Evolutionary conservation across 2,329 filamentous ascomycete species (phyloP).

Genomic region (Aspergillus fumigatus): DNA sequence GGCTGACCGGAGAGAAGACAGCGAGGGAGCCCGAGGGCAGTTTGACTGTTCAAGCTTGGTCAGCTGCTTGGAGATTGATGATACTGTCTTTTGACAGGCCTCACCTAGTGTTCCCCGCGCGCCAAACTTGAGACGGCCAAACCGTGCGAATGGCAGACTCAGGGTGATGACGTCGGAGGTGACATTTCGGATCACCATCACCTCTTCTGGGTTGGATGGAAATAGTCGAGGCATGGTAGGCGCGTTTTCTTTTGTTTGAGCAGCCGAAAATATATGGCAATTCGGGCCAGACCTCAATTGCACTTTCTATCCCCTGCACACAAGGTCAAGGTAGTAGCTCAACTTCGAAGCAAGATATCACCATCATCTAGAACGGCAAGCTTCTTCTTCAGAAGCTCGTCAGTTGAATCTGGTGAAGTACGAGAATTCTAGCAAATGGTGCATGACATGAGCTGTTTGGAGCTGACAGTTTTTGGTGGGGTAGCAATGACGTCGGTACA

Average conservation of each 20-base stretch:
- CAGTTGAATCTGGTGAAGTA: background rate
- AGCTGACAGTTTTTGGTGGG: background rate
- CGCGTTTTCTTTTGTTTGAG: background rate
- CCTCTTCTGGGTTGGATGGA: slow-evolving; percentile 66
- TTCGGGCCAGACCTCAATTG: background rate
- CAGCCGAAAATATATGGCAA: background rate
- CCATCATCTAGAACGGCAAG: background rate
- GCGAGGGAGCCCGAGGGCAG: slow-evolving; percentile 73
- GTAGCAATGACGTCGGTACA: background rate
- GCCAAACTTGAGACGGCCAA: slow-evolving; percentile 75
- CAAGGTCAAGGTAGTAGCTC: background rate
- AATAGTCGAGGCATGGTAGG: slow-evolving; percentile 48
- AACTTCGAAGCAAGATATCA: background rate
- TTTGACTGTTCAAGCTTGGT: slow-evolving; percentile 54
- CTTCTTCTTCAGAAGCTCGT: too few relatives aligned
- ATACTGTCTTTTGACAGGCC: slow-evolving; percentile 10
- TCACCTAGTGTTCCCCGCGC: slow-evolving; percentile 80
- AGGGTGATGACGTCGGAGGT: slow-evolving; percentile 63
- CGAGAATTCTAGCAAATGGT: background rate
- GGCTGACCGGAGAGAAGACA: slow-evolving; percentile 85
- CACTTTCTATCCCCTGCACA: background rate
- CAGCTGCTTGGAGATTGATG: background rate
- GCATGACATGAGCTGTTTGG: background rate
- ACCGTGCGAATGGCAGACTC: slow-evolving; percentile 73
- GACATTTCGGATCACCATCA: slow-evolving; percentile 86